A percentile compares a stretch with the other conserved stretches of the same genome.
phyloP scores from a whole-genome alignment of 768 basidiomycete genomes.

The Coprinellus micaceus region DNA sequence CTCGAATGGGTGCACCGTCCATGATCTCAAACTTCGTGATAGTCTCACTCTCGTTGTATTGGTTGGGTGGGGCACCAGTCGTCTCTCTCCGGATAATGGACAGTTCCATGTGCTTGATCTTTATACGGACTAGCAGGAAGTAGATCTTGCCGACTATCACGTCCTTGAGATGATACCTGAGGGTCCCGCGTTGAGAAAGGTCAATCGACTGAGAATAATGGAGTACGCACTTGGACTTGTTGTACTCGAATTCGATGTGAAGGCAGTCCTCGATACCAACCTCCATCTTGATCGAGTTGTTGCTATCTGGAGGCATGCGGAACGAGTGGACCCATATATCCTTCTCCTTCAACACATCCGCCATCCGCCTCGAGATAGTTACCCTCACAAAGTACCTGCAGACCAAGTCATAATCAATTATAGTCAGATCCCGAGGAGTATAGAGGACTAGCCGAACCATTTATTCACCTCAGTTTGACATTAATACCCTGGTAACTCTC shows the following conservation, averaged over 20 bases:
- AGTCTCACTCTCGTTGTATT: constrained; percentile 98
- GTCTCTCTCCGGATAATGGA: constrained; percentile 98
- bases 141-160: constrained; percentile 99
- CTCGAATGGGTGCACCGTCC: constrained; percentile 97
- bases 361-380: constrained; percentile 86
- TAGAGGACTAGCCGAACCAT: neutral
- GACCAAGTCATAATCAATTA: constrained; percentile 7
- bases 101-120: constrained; percentile 99
- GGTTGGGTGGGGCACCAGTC: constrained; percentile 95
- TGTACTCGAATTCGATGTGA: constrained; percentile 99
- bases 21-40: constrained; percentile 99
- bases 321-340: constrained; percentile 98
- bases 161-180: constrained; percentile 95
- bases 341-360: constrained; percentile 88
- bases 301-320: constrained; percentile 97
- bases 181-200: neutral
- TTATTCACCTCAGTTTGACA: constrained; percentile 84
- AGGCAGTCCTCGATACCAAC: constrained; percentile 99
- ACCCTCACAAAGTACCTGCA: constrained; percentile 89
- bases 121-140: constrained; percentile 97
- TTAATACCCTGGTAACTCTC: constrained; percentile 98
- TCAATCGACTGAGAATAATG: constrained; percentile 11
- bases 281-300: constrained; percentile 99
- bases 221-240: constrained; percentile 97
- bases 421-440: neutral